These are phyloP conservation scores for Claviceps africana DNA, from an alignment of 2,329 filamentous ascomycete species.

Conservation along the genomic window DNA sequence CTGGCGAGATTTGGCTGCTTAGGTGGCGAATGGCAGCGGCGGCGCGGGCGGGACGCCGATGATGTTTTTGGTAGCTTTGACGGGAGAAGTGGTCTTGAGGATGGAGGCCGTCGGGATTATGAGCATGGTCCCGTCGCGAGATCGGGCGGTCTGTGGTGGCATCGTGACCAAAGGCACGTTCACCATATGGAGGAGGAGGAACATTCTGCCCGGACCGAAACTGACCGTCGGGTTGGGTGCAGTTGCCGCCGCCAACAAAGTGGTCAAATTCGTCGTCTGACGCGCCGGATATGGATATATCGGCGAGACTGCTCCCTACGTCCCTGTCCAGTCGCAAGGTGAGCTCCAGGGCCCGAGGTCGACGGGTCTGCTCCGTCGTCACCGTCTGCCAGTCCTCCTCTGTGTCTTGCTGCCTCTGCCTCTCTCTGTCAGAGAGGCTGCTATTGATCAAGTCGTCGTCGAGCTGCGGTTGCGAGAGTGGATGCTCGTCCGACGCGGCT, in stretches of 20 bases:
- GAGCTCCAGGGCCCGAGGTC: constrained; percentile 11
- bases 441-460: background rate
- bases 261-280: constrained; percentile 9
- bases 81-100: constrained; percentile 7
- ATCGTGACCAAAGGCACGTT: background rate
- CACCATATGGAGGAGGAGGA: background rate
- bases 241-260: constrained; percentile 1
- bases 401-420: constrained; percentile 2
- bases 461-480: constrained; percentile 1
- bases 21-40: constrained; percentile 14
- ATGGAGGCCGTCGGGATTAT: too few relatives aligned
- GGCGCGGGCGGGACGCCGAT: constrained; percentile 9
- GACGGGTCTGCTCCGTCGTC: constrained; percentile 16
- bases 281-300: constrained; percentile 29
- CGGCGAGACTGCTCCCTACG: constrained; percentile 30
- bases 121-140: too few relatives aligned
- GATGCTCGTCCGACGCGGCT: constrained; percentile 1
- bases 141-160: too few relatives aligned
- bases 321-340: constrained; percentile 12
- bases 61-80: constrained; percentile 10
- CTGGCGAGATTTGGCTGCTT: constrained; percentile 13
- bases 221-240: too few relatives aligned
- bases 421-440: constrained; percentile 3
- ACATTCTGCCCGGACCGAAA: background rate
- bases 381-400: constrained; percentile 25